Base-by-base conservation (phyloP, 1,284 basidiomycete species). In the Apiotrichum montevideense region DNA sequence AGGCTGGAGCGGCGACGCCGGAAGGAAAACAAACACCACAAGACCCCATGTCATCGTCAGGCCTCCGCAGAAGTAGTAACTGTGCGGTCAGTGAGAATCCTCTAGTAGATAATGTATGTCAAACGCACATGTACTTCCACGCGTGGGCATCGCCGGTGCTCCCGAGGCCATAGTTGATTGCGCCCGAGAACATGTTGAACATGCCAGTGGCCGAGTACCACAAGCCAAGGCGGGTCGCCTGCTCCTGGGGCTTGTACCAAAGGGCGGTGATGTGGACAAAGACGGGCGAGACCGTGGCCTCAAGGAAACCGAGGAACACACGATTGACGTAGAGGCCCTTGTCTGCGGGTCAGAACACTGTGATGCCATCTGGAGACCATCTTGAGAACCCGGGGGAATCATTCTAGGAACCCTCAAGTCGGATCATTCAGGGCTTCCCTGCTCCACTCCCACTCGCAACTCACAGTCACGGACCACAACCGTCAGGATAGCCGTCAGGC, bases 171-270 rank as follows among this genome's bases (percentile, higher is more conserved):
- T 78, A 80, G 69, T 80, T 80, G 64, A 81, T 70, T n/a, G 79
- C 64, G 8, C 79, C 78, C 2, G 70, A 70, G 55, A 80, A 76
- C 67, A 74, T 73, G 48, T 62, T 64, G 62, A 73, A 73, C 34
- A 75, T 65, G 2, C 80, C 80, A 0, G 78, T 80, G 9, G 79
- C 78, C 6, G 76, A 77, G 65, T 80, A 81, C 79, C 80, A 80
- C 43, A 79, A 71, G 0, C 77, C 75, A 39, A 76, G 59, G n/a
- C 71, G 53, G 9, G 62, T 66, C 3, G 71, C 71, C 59, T 73
- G 76, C 51, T 78, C 77, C 46, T 68, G 63, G 6, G 74, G 75
- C 57, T 77, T 79, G 68, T 81, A 82, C 79, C 79, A 82, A 34
- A 76, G 63, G 0, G 72, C 67, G 8, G 79, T 80, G 51, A 82